These are phyloP conservation scores for Lunularia cruciata DNA, from an alignment of 225 moss, liverwort and hornwort species.

Conservation along the genomic window DNA sequence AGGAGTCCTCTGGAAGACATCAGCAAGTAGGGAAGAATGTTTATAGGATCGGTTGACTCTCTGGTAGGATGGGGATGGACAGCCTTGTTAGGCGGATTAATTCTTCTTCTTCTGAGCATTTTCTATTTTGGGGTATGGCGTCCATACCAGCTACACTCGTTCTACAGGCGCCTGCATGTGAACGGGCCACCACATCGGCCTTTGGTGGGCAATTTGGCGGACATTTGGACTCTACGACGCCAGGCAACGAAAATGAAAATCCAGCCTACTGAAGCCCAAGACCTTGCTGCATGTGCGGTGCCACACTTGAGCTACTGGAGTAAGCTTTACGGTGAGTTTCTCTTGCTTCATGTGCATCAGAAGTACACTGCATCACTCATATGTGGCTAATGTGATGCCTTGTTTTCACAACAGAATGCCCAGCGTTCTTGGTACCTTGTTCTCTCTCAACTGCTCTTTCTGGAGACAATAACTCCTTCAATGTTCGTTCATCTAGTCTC, in stretches of 20 bases:
- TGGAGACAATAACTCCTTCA: background rate
- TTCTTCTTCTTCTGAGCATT: slow-evolving; percentile 13
- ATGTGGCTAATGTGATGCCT: background rate
- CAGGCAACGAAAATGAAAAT: slow-evolving; percentile 4
- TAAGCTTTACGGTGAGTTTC: slow-evolving; percentile 39
- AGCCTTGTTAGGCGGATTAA: background rate
- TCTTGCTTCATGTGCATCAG: background rate
- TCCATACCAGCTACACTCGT: slow-evolving; percentile 31
- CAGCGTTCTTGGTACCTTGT: background rate
- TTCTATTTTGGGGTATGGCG: slow-evolving; percentile 27
- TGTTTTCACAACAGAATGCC: background rate
- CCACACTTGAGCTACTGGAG: slow-evolving; percentile 41
- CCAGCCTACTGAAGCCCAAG: slow-evolving; percentile 21
- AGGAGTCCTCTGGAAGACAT: background rate
- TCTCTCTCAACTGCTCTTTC: background rate
- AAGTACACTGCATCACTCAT: background rate
- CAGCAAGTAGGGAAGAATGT: background rate
- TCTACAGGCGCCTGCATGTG: slow-evolving; percentile 32
- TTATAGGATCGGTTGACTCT: background rate
- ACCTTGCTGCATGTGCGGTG: slow-evolving; percentile 22
- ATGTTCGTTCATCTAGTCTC: background rate
- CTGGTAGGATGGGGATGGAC: background rate
- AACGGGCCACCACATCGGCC: slow-evolving; percentile 33
- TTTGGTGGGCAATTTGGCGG: slow-evolving; percentile 35
- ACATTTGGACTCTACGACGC: slow-evolving; percentile 23